Base-by-base conservation (phyloP, 2,329 filamentous ascomycete species). In the Fusarium sulawesiense region DNA sequence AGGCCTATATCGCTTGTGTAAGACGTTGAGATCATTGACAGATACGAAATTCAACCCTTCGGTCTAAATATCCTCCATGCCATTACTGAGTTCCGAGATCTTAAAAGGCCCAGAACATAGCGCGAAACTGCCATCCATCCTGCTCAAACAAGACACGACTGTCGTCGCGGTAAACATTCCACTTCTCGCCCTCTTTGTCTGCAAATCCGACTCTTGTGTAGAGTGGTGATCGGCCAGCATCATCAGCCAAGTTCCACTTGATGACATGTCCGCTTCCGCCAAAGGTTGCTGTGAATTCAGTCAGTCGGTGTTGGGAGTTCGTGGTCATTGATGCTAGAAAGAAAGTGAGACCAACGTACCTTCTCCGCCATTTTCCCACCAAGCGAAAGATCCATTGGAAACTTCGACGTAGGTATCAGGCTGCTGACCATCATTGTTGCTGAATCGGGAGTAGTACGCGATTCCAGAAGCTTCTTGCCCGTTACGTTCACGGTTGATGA, bases 291-390 rank as follows among this genome's bases (percentile, higher is more conserved):
- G 21, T n/a, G 2, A 3, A 14, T n/a, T 25, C n/a, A 50, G 30
- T 12, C 10, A 11, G 3, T 5, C 0, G 13, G 10, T 8, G 6
- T 23, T 48, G 9, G 6, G n/a, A 10, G 20, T 2, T 18, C 16
- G 6, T 37, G 34, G 16, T 6, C 3, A n/a, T n/a, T 6, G 16
- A 11, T 37, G 5, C 1, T 3, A 37, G 14, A 34, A 11, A 10
- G 34, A 4, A 14, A 25, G 10, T 18, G 11, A n/a, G 16, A 25
- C 2, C 7, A 25, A n/a, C 6, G 9, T 50, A 50, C 47, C 47
- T 25, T 50, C 47, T 37, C 47, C 47, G 7, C 47, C 47, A 37
- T 50, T 50, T 25, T 50, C 47, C 47, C 47, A 50, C 47, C 47
- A 50, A 25, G 21, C 12, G 4, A 50, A 37, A 14, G 47, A 50